phyloP scores from a whole-genome alignment of 1,139 yeast genomes.

The Sugiyamaella grinbergsii region DNA sequence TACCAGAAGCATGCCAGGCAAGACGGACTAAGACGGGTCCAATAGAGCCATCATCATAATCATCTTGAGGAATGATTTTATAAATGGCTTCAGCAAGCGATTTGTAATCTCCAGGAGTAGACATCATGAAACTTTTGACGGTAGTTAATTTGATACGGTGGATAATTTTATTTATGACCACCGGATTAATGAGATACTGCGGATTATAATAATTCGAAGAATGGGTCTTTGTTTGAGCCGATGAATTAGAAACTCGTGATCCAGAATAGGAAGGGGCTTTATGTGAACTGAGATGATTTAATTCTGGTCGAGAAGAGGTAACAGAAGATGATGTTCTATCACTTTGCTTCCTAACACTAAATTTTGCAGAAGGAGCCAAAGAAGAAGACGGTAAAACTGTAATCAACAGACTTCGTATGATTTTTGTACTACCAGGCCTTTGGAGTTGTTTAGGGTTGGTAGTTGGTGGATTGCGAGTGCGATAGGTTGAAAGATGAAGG shows the following conservation, averaged over 20 bases:
- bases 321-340: not conserved
- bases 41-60: constrained; percentile 66
- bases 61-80: constrained; percentile 68
- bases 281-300: no score
- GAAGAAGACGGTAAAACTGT: not conserved
- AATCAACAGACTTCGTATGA: not conserved
- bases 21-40: constrained; percentile 66
- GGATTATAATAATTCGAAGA: constrained; percentile 15
- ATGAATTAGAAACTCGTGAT: not conserved
- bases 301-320: no score
- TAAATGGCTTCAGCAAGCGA: constrained; percentile 81
- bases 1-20: constrained; percentile 74
- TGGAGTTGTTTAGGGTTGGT: not conserved
- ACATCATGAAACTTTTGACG: constrained; percentile 15
- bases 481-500: constrained; percentile 5
- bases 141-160: constrained; percentile 9
- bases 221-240: not conserved
- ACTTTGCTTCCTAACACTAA: no score
- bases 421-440: not conserved
- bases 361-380: not conserved
- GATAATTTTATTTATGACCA: constrained; percentile 10
- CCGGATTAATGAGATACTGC: constrained; percentile 4
- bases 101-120: constrained; percentile 55
- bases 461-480: not conserved
- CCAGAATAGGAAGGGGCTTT: not conserved